Evolutionary conservation across 257 asterid species (phyloP).

Genomic region (Agastache rugosa): DNA sequence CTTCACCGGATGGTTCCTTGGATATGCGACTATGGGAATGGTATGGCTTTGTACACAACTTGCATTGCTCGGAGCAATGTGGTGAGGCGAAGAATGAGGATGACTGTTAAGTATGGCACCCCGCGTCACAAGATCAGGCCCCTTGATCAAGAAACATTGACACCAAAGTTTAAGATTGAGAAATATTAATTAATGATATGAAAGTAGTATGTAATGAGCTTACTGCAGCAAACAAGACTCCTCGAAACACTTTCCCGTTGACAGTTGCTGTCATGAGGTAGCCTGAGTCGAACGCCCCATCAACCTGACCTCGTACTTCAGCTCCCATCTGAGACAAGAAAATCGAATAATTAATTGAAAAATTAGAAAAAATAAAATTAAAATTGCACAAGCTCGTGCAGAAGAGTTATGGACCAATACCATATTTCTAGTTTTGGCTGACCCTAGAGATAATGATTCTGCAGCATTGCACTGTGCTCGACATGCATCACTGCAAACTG

Average conservation of each 20-base stretch:
- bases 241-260: slow-evolving; percentile 82
- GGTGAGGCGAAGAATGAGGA: slow-evolving; percentile 36
- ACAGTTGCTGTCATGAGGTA: slow-evolving; percentile 91
- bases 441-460: slow-evolving; percentile 43
- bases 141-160: slow-evolving; percentile 48
- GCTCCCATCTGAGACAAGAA: slow-evolving; percentile 73
- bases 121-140: slow-evolving; percentile 53
- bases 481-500: slow-evolving; percentile 36
- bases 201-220: slow-evolving; percentile 31
- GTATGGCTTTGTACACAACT: slow-evolving; percentile 33
- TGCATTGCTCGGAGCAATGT: slow-evolving; percentile 32
- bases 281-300: slow-evolving; percentile 92
- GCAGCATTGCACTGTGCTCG: slow-evolving; percentile 43
- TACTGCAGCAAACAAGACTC: slow-evolving; percentile 89
- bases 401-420: slow-evolving; percentile 36
- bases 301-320: slow-evolving; percentile 85
- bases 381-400: neutral
- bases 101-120: slow-evolving; percentile 50
- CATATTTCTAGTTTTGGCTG: slow-evolving; percentile 53
- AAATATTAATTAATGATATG: neutral
- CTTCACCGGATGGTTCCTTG: slow-evolving; percentile 45
- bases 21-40: slow-evolving; percentile 28
- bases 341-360: neutral
- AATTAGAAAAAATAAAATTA: neutral
- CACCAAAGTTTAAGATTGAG: neutral